phyloP scores from a whole-genome alignment of 2,329 filamentous ascomycete species.

The Graphium sp. region DNA sequence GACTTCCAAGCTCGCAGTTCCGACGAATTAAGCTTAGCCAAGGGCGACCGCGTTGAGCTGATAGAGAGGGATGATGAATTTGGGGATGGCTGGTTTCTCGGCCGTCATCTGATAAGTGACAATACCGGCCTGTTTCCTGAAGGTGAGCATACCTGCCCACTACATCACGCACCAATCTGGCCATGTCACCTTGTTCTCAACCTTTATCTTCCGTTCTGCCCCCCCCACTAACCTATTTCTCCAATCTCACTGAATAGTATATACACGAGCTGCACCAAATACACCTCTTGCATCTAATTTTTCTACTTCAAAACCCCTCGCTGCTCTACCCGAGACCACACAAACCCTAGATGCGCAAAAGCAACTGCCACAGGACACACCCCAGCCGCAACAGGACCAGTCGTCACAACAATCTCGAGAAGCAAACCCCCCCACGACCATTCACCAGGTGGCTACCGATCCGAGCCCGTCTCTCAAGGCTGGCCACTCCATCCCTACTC shows the following conservation, averaged over 20 bases:
- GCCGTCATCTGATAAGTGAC: slow-evolving; percentile 54
- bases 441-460: not conserved
- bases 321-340: slow-evolving; percentile 14
- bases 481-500: slow-evolving; percentile 4
- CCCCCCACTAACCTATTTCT: not conserved
- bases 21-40: slow-evolving; percentile 78
- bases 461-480: not conserved
- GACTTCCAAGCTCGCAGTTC: slow-evolving; percentile 84
- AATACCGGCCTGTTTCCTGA: slow-evolving; percentile 70
- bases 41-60: slow-evolving; percentile 70
- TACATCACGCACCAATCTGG: slow-evolving; percentile 6
- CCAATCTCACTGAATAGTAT: slow-evolving; percentile 25
- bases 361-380: slow-evolving; percentile 5
- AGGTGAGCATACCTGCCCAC: slow-evolving; percentile 34
- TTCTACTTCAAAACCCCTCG: slow-evolving; percentile 12
- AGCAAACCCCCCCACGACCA: slow-evolving; percentile 2
- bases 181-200: slow-evolving; percentile 8
- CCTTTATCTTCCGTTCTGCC: slow-evolving; percentile 4
- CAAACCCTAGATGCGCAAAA: too few relatives aligned
- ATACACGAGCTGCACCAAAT: slow-evolving; percentile 41
- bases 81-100: slow-evolving; percentile 74
- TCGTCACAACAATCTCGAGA: slow-evolving; percentile 4
- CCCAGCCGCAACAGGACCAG: slow-evolving; percentile 9
- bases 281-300: slow-evolving; percentile 13
- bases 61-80: slow-evolving; percentile 80